phyloP scores from a whole-genome alignment of 1,139 yeast genomes.

The Nakaseomyces bracarensis region DNA sequence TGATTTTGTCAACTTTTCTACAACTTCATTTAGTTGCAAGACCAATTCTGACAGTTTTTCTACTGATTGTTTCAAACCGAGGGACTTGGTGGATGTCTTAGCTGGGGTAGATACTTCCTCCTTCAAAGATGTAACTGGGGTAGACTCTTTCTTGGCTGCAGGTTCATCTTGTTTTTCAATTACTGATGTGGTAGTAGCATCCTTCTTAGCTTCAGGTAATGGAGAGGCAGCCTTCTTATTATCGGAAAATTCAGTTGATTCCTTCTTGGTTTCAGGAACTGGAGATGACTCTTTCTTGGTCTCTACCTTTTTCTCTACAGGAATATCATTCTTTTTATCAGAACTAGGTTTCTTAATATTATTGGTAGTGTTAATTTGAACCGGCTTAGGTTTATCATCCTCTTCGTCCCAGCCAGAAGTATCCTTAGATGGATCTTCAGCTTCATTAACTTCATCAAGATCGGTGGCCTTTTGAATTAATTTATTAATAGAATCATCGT shows the following conservation, averaged over 20 bases:
- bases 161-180: conserved; percentile 17
- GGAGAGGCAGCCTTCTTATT: no score
- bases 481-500: conserved; percentile 40
- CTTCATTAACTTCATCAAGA: conserved; percentile 37
- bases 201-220: conserved; percentile 18
- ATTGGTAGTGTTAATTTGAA: conserved; percentile 8
- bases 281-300: conserved; percentile 5
- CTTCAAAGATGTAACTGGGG: conserved; percentile 1
- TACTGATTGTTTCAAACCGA: conserved; percentile 61
- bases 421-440: conserved; percentile 32
- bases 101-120: conserved; percentile 17
- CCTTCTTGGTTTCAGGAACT: conserved; percentile 5
- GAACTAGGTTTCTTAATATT: conserved; percentile 5
- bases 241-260: no score
- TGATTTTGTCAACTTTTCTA: conserved; percentile 43
- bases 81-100: conserved; percentile 31
- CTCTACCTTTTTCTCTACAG: conserved; percentile 9
- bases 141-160: conserved; percentile 14
- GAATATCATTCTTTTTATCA: no score
- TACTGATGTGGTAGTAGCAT: conserved; percentile 22
- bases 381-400: conserved; percentile 26
- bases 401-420: conserved; percentile 35
- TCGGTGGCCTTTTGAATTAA: conserved; percentile 45
- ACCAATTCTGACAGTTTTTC: conserved; percentile 56
- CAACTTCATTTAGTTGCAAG: conserved; percentile 46